Conservation (phyloP, 495 filamentous ascomycete genomes). For the Oleoguttula mirabilis region DNA sequence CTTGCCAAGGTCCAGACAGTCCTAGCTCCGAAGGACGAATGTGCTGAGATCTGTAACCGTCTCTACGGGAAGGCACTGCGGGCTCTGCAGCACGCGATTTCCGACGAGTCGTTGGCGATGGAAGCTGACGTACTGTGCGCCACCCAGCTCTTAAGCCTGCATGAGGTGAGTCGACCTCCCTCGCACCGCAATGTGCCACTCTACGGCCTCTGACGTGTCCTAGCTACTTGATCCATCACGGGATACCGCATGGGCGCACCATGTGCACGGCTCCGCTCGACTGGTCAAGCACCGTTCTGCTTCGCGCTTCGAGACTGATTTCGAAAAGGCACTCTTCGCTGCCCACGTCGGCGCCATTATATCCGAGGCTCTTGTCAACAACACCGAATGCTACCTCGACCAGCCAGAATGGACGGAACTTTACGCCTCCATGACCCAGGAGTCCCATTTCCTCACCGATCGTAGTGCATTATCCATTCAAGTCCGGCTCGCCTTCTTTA, state of each 20-base stretch:
- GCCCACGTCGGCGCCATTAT: slow-evolving; percentile 23
- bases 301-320: slow-evolving; percentile 21
- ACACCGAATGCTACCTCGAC: slow-evolving; percentile 17
- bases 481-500: slow-evolving; percentile 9
- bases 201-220: not conserved
- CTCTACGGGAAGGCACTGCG: slow-evolving; percentile 22
- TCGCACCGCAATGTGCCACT: too few species aligned
- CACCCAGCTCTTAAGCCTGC: slow-evolving; percentile 21
- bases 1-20: slow-evolving; percentile 11
- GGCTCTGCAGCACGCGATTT: slow-evolving; percentile 22
- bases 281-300: slow-evolving; percentile 21
- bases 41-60: not conserved
- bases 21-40: slow-evolving; percentile 3
- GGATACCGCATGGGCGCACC: slow-evolving; percentile 21
- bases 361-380: slow-evolving; percentile 14
- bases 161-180: slow-evolving; percentile 15
- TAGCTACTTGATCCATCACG: slow-evolving; percentile 23
- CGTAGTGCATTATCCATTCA: slow-evolving; percentile 10
- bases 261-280: slow-evolving; percentile 21
- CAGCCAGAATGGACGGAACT: slow-evolving; percentile 14
- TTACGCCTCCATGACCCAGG: slow-evolving; percentile 9
- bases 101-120: slow-evolving; percentile 5
- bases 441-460: slow-evolving; percentile 3
- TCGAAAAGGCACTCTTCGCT: slow-evolving; percentile 25
- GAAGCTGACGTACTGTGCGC: slow-evolving; percentile 24